Base-by-base conservation (phyloP, 768 basidiomycete genomes). In the Dendrothele bispora region DNA sequence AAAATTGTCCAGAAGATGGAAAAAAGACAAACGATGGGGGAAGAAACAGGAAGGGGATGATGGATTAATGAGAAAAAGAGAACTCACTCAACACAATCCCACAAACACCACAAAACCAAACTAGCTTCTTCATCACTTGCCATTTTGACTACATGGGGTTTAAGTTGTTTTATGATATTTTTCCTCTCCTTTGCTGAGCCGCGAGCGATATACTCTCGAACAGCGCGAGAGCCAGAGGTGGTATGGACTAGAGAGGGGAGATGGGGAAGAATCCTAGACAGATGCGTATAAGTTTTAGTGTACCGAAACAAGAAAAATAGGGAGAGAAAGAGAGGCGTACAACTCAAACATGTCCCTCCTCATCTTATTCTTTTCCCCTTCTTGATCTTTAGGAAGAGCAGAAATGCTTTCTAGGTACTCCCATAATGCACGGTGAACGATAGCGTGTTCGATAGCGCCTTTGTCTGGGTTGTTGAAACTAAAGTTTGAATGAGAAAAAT, bases 211-310 rank as follows among this genome's bases (percentile, higher is more conserved):
- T 97, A 89, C 52, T 93, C 86, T 35, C 94, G 82, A 3, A 89
- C 92, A 22, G 80, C 84, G 18, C 89, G 82, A 49, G 91, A 90
- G 17, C 94, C 94, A 56, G 95, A 90, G 60, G 83, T 91, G 14
- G 94, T 98, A 59, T 98, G 94, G 0, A 94, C 91, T 78, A 95
- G 89, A 61, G 97, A 94, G 0, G 93, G 86, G 6, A 95, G 71
- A 17, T n/a, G n/a, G n/a, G n/a, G n/a, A n/a, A n/a, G n/a, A n/a
- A n/a, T n/a, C n/a, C n/a, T n/a, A n/a, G n/a, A n/a, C n/a, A n/a
- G n/a, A n/a, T n/a, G n/a, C n/a, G n/a, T n/a, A n/a, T n/a, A n/a
- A n/a, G n/a, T n/a, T n/a, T n/a, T n/a, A n/a, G n/a, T n/a, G n/a
- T n/a, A n/a, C n/a, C n/a, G n/a, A n/a, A n/a, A n/a, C n/a, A n/a